These are phyloP conservation scores for Punica granatum DNA, from an alignment of 345 rosid species.

Conservation along the genomic window DNA sequence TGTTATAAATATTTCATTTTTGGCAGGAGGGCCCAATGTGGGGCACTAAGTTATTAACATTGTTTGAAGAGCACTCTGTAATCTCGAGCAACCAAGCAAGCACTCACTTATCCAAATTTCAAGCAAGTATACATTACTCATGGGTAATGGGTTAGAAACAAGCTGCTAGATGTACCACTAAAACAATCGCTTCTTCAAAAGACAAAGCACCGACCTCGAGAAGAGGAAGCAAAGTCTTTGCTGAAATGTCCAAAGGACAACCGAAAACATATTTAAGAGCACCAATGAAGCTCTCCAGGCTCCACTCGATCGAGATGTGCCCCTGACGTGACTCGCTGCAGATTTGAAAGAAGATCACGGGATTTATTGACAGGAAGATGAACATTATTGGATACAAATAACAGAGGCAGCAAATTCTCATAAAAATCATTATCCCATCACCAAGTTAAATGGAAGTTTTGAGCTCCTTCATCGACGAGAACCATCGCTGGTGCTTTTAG, in stretches of 20 bases:
- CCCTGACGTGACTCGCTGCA: slow-evolving; percentile 52
- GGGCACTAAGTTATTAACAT: too few species aligned
- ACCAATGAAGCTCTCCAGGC: slow-evolving; percentile 35
- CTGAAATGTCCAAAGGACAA: slow-evolving; percentile 32
- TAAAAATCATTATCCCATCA: not conserved
- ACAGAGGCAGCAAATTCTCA: too few species aligned
- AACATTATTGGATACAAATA: too few species aligned
- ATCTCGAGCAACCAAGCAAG: too few species aligned
- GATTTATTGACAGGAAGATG: not conserved
- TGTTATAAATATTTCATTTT: too few species aligned
- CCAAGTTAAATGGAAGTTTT: not conserved
- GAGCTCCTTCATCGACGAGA: not conserved
- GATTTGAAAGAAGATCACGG: slow-evolving; percentile 3
- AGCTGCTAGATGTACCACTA: not conserved
- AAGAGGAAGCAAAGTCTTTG: slow-evolving; percentile 43
- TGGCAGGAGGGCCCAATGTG: too few species aligned
- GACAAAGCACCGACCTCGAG: slow-evolving; percentile 36
- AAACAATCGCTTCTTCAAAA: not conserved
- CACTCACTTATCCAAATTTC: too few species aligned
- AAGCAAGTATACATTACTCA: too few species aligned
- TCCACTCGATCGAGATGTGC: slow-evolving; percentile 43
- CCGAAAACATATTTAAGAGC: slow-evolving; percentile 44
- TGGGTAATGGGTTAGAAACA: too few species aligned
- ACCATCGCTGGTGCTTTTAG: not conserved
- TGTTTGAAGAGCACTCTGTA: too few species aligned